Conservation (phyloP, 2,329 filamentous ascomycete species). For the Drechslerella coelobrocha region DNA sequence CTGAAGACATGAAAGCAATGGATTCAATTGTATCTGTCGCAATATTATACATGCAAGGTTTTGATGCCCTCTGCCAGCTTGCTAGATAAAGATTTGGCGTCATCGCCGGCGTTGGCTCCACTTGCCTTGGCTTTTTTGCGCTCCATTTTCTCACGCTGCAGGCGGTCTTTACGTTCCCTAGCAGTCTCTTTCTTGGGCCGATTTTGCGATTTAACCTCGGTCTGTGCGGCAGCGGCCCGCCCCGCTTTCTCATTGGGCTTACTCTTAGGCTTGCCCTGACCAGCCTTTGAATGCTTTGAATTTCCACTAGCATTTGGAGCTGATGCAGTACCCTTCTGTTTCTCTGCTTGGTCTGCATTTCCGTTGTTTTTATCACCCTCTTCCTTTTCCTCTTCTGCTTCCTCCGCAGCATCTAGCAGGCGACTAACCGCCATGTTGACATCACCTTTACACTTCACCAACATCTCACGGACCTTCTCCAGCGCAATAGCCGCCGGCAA, state of each 20-base stretch:
- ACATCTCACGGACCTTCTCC: constrained; percentile 63
- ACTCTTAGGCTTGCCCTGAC: constrained; percentile 6
- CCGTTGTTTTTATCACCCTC: not conserved
- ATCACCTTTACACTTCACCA: constrained; percentile 65
- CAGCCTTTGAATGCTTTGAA: not conserved
- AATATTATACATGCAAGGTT: constrained; percentile 36
- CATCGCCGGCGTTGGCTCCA: constrained; percentile 4
- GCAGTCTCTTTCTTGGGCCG: constrained; percentile 32
- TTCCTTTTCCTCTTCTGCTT: constrained; percentile 1
- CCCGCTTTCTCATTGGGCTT: constrained; percentile 3
- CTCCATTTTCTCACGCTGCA: constrained; percentile 39
- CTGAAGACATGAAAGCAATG: not conserved
- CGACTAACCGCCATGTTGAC: constrained; percentile 64
- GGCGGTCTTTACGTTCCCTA: constrained; percentile 39
- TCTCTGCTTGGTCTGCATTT: not conserved
- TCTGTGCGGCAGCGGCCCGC: not conserved
- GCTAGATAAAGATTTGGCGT: constrained; percentile 1
- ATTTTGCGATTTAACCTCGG: constrained; percentile 7
- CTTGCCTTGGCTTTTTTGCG: constrained; percentile 27
- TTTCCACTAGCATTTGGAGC: constrained; percentile 10
- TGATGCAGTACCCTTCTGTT: constrained; percentile 1
- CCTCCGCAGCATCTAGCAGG: constrained; percentile 61
- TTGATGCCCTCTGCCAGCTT: constrained; percentile 29
- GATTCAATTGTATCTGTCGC: not conserved
- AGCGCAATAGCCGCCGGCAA: constrained; percentile 64